Evolutionary conservation across 2,329 filamentous ascomycete species (phyloP).

Genomic region (Neonectria magnoliae): DNA sequence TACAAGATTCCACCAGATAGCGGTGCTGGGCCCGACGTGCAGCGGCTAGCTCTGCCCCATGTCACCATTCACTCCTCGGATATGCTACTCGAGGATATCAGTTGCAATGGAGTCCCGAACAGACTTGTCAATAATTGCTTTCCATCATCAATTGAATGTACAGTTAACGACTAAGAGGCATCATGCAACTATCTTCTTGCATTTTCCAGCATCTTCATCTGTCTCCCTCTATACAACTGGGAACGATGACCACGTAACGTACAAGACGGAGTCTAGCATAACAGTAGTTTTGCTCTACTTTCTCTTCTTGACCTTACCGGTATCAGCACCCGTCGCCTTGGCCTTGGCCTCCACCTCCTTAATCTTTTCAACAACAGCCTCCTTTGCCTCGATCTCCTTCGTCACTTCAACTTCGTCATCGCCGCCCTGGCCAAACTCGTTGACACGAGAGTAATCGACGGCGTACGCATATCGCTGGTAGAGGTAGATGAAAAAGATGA

Average conservation of each 20-base stretch:
- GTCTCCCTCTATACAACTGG: background rate
- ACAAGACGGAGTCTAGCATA: background rate
- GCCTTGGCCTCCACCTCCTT: constrained; percentile 55
- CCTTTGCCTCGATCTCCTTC: constrained; percentile 49
- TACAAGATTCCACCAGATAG: no score
- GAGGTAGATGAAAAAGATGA: constrained; percentile 98
- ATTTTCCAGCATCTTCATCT: background rate
- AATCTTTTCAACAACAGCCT: constrained; percentile 50
- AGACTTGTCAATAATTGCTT: background rate
- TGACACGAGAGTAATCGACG: constrained; percentile 89
- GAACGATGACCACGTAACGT: background rate
- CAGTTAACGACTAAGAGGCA: background rate
- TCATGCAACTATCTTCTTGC: background rate
- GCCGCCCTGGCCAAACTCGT: constrained; percentile 98
- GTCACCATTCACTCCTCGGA: no score
- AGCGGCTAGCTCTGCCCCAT: no score
- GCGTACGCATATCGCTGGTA: constrained; percentile 96
- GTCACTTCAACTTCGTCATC: constrained; percentile 67
- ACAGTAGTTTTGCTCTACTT: constrained; percentile 43
- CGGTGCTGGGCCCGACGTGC: no score
- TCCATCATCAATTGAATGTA: constrained; percentile 12
- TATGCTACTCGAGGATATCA: background rate
- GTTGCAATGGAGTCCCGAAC: background rate
- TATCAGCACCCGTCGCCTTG: constrained; percentile 62
- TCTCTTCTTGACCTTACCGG: constrained; percentile 56